Conservation (phyloP, 352 stramenopile species). For the Phytophthora citricola region DNA sequence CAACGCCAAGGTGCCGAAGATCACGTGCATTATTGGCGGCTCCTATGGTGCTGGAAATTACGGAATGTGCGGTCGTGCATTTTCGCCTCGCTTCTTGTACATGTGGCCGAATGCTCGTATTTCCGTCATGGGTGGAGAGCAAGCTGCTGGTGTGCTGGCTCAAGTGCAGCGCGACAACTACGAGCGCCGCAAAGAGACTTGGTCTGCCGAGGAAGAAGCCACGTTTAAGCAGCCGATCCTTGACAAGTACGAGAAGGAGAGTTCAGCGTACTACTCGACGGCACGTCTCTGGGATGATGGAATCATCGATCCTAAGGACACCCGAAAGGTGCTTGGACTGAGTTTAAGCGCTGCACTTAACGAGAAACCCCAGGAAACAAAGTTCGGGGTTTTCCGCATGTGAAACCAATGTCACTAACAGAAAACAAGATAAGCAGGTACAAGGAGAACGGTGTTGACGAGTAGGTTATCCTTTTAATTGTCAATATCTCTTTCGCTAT, state of each 20-base stretch:
- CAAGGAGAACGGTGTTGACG: background rate
- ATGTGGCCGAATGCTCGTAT: slow-evolving; percentile 98
- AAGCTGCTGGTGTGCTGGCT: slow-evolving; percentile 96
- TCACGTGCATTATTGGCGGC: slow-evolving; percentile 97
- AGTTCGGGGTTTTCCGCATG: slow-evolving; percentile 98
- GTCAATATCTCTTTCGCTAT: slow-evolving; percentile 32
- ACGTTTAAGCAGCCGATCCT: slow-evolving; percentile 96
- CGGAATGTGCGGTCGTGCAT: slow-evolving; percentile 98
- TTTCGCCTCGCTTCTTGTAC: slow-evolving; percentile 97
- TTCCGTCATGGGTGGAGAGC: slow-evolving; percentile 97
- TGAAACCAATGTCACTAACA: slow-evolving; percentile 40
- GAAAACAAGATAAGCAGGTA: slow-evolving; percentile 5
- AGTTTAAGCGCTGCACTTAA: slow-evolving; percentile 81
- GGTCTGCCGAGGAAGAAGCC: slow-evolving; percentile 85
- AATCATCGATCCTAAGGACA: slow-evolving; percentile 97
- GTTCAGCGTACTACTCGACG: slow-evolving; percentile 95
- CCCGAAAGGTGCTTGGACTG: slow-evolving; percentile 84
- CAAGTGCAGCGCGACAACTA: slow-evolving; percentile 94
- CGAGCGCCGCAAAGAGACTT: slow-evolving; percentile 69
- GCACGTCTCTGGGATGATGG: slow-evolving; percentile 98
- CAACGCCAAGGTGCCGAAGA: slow-evolving; percentile 96
- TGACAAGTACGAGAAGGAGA: slow-evolving; percentile 96
- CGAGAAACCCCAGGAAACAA: slow-evolving; percentile 80
- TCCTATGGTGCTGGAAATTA: slow-evolving; percentile 98
- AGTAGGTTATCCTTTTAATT: slow-evolving; percentile 24